phyloP scores from a whole-genome alignment of 2,329 filamentous ascomycete genomes.

The Monilinia fructicola region DNA sequence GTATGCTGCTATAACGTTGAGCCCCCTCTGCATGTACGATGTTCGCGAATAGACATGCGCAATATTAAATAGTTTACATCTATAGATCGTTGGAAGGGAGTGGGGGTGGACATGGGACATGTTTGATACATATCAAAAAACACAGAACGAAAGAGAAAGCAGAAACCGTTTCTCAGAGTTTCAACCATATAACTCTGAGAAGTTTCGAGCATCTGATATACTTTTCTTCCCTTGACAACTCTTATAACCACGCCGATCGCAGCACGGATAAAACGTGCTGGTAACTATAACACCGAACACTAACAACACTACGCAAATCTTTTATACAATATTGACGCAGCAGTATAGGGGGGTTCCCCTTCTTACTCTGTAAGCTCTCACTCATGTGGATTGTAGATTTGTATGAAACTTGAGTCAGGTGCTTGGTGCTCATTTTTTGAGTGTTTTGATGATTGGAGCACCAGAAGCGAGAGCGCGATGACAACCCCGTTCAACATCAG shows the following conservation, averaged over 20 bases:
- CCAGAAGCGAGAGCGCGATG: background rate
- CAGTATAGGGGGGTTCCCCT: too few relatives aligned
- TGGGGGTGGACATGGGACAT: background rate
- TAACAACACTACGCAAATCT: background rate
- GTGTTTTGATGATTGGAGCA: background rate
- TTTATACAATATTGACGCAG: background rate
- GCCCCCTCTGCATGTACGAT: background rate
- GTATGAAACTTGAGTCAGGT: background rate
- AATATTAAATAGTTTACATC: background rate
- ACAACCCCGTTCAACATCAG: background rate
- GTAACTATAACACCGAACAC: too few relatives aligned
- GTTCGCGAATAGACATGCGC: background rate
- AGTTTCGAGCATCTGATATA: background rate
- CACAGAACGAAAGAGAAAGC: background rate
- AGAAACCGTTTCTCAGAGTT: background rate
- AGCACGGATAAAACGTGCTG: background rate
- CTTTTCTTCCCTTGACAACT: too few relatives aligned
- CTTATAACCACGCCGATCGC: background rate
- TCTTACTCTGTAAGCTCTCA: background rate
- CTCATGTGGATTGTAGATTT: background rate
- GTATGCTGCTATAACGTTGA: conserved; percentile 9
- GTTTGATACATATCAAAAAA: background rate
- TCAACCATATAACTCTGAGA: background rate
- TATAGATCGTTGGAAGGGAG: background rate
- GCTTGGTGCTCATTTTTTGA: background rate